A percentile compares a stretch with the other conserved stretches of the same genome.
phyloP scores from a whole-genome alignment of 2,329 filamentous ascomycete genomes.

The Simplicillium aogashimaense region DNA sequence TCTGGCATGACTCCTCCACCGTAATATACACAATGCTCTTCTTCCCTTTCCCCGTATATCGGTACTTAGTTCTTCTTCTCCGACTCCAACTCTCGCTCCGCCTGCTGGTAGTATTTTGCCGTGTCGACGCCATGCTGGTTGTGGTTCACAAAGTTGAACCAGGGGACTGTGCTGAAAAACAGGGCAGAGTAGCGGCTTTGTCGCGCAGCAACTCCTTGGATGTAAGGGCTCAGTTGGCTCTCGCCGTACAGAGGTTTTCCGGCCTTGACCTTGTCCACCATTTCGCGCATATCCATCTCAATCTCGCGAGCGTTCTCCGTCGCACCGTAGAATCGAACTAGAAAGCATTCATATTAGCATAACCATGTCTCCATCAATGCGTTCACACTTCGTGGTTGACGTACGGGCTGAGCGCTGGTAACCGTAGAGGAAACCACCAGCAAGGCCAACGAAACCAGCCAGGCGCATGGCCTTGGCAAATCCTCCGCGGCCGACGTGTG shows the following conservation, averaged over 20 bases:
- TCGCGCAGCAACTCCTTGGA: slow-evolving; percentile 85
- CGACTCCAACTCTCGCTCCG: slow-evolving; percentile 84
- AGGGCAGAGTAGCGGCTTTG: slow-evolving; percentile 88
- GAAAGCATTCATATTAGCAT: slow-evolving; percentile 5
- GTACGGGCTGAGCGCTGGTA: slow-evolving; percentile 78
- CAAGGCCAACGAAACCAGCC: slow-evolving; percentile 58
- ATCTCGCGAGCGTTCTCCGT: slow-evolving; percentile 86
- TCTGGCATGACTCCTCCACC: background rate
- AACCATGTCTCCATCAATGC: background rate
- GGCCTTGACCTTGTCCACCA: slow-evolving; percentile 92
- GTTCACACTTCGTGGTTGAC: slow-evolving; percentile 18
- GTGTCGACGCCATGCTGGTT: slow-evolving; percentile 93
- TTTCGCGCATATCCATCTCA: slow-evolving; percentile 95
- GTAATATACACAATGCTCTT: background rate
- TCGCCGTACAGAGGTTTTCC: slow-evolving; percentile 84
- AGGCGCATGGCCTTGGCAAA: slow-evolving; percentile 79
- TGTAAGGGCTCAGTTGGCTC: slow-evolving; percentile 68
- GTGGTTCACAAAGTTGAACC: slow-evolving; percentile 99
- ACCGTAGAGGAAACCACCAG: slow-evolving; percentile 74
- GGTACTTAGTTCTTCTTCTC: slow-evolving; percentile 32
- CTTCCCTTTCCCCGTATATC: background rate
- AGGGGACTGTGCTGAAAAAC: slow-evolving; percentile 77
- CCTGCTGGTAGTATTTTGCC: slow-evolving; percentile 95
- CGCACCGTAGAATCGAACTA: slow-evolving; percentile 93
- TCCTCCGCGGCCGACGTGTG: slow-evolving; percentile 71